Evolutionary conservation across 2,329 filamentous ascomycete genomes (phyloP).

Genomic region (Xylaria sp.): DNA sequence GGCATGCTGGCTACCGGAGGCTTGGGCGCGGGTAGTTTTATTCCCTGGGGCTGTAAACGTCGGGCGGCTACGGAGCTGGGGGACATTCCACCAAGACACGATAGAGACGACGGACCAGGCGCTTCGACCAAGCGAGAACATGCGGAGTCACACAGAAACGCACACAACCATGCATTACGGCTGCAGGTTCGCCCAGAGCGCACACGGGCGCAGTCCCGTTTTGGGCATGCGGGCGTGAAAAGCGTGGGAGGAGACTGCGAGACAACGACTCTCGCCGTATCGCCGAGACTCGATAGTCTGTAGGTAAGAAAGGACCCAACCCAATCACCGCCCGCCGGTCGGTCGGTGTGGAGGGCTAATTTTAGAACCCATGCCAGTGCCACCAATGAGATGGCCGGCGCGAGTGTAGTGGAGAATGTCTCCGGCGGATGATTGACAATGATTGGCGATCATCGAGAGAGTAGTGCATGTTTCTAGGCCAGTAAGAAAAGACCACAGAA

Average conservation of each 20-base stretch:
- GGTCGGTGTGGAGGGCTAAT: constrained; percentile 43
- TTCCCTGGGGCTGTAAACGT: constrained; percentile 40
- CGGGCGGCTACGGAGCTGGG: constrained; percentile 48
- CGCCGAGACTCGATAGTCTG: constrained; percentile 38
- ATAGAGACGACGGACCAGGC: constrained; percentile 36
- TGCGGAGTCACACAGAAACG: constrained; percentile 40
- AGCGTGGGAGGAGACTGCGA: constrained; percentile 26
- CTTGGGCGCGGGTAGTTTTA: constrained; percentile 49
- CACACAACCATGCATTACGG: constrained; percentile 43
- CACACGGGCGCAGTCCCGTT: constrained; percentile 43
- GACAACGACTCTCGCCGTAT: constrained; percentile 43
- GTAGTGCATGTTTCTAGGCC: constrained; percentile 44
- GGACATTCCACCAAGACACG: constrained; percentile 36
- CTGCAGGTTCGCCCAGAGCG: constrained; percentile 45
- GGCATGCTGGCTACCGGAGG: constrained; percentile 42
- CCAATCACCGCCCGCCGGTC: constrained; percentile 45
- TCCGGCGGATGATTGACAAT: constrained; percentile 39
- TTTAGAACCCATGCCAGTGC: constrained; percentile 45
- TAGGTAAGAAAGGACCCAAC: constrained; percentile 36
- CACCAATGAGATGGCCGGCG: constrained; percentile 44
- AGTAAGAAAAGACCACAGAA: constrained; percentile 39
- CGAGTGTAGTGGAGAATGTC: constrained; percentile 40
- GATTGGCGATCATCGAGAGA: constrained; percentile 25
- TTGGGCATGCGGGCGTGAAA: constrained; percentile 46
- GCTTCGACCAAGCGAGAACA: constrained; percentile 44